Evolutionary conservation across 2,329 filamentous ascomycete species (phyloP), one percentile per base, ranked within the genome.

Genomic region (Dendryphion nanum): DNA sequence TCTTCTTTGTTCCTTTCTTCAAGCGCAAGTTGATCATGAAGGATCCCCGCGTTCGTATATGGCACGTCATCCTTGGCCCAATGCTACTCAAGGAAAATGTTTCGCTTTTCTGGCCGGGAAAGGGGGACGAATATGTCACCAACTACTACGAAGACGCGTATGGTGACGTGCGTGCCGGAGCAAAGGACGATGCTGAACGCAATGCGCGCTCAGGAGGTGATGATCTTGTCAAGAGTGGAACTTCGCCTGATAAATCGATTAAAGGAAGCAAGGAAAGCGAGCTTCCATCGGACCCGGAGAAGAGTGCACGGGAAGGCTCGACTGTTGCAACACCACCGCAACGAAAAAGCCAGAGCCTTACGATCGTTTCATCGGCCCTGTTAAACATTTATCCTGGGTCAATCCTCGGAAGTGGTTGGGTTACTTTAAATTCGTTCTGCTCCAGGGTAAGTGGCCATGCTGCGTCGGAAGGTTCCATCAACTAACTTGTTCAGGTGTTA

Each of bases 341-440:
- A 57, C 57, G 31, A 50, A 50, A 23, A 48, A 51, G 35, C 51
- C 57, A 5, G 63, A 64, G 21, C 64, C 50, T 12, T 55, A 58
- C 26, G 55, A 57, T 18, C 51, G 54, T 20, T 67, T 55, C 34
- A 55, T 67, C 24, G 50, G 45, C 15, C 67, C 72, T n/a, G 53
- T 63, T 10, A 53, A 47, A 18, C 47, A 61, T 18, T 46, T 66
- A 10, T 50, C 60, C n/a, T 51, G 56, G 42, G 23, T 24, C 28
- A 51, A 63, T 40, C 60, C 63, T 8, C 45, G 51, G 23, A 57
- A 53, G 30, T 52, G 57, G 43, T 63, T 47, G 35, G 69, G 67
- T 6, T 71, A 68, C 32, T 45, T 57, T 33, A 75, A 74, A 44
- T 70, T 64, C 18, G 57, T 60, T 5, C 61, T 77, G 41, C 69